Conservation (phyloP, 2,329 filamentous ascomycete species). For the Arthrobotrys pseudoclavata region DNA sequence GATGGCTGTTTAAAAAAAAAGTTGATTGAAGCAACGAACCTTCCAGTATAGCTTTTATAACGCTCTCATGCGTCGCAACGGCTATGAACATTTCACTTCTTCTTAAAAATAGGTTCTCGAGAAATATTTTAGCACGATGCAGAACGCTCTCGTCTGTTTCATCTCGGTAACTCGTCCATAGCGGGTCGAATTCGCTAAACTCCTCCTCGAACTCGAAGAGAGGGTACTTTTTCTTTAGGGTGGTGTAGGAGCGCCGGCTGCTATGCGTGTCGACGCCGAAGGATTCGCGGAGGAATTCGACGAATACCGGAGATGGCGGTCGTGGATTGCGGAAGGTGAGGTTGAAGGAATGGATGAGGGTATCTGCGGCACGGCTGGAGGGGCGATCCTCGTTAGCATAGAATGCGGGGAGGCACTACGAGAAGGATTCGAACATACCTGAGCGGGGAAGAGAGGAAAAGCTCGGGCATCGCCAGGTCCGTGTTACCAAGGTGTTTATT, state of each 20-base stretch:
- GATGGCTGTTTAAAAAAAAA: background rate
- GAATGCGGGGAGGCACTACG: background rate
- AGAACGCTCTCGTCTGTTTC: conserved; percentile 45
- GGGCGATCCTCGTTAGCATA: conserved; percentile 5
- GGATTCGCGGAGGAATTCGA: conserved; percentile 57
- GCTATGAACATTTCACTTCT: conserved; percentile 43
- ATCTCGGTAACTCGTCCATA: conserved; percentile 54
- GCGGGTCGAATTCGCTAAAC: conserved; percentile 52
- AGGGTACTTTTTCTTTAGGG: conserved; percentile 52
- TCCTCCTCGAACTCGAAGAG: conserved; percentile 56
- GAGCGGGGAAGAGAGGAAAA: conserved; percentile 56
- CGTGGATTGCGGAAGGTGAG: conserved; percentile 33
- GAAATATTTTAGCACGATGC: conserved; percentile 56
- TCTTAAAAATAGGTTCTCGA: conserved; percentile 50
- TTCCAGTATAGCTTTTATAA: conserved; percentile 52
- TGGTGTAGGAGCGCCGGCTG: conserved; percentile 50
- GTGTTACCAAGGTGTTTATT: conserved; percentile 42
- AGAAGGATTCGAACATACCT: conserved; percentile 29
- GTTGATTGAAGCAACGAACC: conserved; percentile 17
- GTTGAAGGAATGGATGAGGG: conserved; percentile 52
- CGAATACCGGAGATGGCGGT: conserved; percentile 52
- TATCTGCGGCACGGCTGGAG: conserved; percentile 53
- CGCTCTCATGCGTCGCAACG: conserved; percentile 47
- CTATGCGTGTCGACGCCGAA: conserved; percentile 58
- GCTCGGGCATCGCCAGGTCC: conserved; percentile 36